These are phyloP conservation scores for Arabidopsis lyrata DNA, from an alignment of 441 rosid species.

Conservation along the genomic window DNA sequence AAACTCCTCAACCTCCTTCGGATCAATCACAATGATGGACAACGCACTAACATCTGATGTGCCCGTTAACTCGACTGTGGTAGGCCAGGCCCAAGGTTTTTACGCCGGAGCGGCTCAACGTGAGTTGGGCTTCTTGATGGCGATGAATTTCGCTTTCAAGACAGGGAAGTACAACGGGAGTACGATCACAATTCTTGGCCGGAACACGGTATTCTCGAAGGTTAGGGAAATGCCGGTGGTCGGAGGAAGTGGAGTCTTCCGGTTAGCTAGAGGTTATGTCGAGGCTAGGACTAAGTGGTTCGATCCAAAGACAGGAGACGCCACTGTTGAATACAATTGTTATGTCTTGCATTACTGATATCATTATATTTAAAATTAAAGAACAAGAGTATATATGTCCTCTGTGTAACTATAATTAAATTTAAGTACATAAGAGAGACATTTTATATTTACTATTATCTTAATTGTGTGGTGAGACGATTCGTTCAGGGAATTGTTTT, in stretches of 20 bases:
- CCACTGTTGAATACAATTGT: slow-evolving; percentile 61
- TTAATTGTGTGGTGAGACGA: too few species aligned
- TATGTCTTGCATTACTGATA: slow-evolving; percentile 63
- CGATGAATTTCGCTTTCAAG: slow-evolving; percentile 54
- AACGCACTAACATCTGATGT: slow-evolving; percentile 40
- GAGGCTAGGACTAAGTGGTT: slow-evolving; percentile 52
- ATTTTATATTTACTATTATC: too few species aligned
- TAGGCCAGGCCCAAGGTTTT: slow-evolving; percentile 72
- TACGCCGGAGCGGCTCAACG: slow-evolving; percentile 55
- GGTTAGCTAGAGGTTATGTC: slow-evolving; percentile 66
- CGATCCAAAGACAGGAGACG: slow-evolving; percentile 46
- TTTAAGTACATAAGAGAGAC: too few species aligned
- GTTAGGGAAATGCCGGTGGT: slow-evolving; percentile 65
- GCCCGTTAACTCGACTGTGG: slow-evolving; percentile 46
- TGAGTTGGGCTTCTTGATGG: slow-evolving; percentile 52
- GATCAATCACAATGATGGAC: slow-evolving; percentile 31
- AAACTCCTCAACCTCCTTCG: slow-evolving; percentile 10
- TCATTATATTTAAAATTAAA: too few species aligned
- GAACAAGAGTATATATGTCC: too few species aligned
- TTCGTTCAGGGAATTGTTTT: too few species aligned
- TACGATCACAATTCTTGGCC: slow-evolving; percentile 59
- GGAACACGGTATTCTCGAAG: slow-evolving; percentile 45
- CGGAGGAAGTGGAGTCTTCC: slow-evolving; percentile 62
- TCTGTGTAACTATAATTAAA: too few species aligned
- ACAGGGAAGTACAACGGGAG: slow-evolving; percentile 69